Conservation (phyloP, 148 eudicot genomes). For the Hydrangea macrophylla region DNA sequence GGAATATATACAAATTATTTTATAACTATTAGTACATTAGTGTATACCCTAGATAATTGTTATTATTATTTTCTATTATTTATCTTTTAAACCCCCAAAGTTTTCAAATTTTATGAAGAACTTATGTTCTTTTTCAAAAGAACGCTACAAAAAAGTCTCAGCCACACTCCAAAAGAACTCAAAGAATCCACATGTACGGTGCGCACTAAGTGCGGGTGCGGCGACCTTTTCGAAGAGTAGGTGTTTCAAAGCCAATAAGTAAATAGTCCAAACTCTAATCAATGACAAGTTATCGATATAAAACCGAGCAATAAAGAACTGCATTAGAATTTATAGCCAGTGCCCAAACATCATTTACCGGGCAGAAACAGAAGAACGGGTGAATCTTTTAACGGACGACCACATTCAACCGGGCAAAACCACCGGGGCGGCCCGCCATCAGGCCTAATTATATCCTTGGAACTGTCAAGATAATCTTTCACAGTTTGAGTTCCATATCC, state of each 20-base stretch:
- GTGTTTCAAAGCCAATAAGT: constrained; percentile 2
- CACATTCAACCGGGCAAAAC: constrained; percentile 86
- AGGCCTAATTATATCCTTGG: constrained; percentile 57
- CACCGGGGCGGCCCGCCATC: constrained; percentile 95
- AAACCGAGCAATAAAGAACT: background rate
- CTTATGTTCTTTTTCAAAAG: too few relatives aligned
- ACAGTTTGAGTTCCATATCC: constrained; percentile 76
- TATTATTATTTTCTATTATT: too few relatives aligned
- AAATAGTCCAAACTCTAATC: background rate
- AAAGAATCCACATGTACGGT: too few relatives aligned
- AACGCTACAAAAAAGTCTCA: too few relatives aligned
- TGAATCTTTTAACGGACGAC: constrained; percentile 61
- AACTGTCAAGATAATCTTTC: constrained; percentile 80
- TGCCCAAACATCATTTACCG: constrained; percentile 41
- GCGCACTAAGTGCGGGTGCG: too few relatives aligned
- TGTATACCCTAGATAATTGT: too few relatives aligned
- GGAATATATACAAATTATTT: too few relatives aligned
- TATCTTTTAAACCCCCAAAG: too few relatives aligned
- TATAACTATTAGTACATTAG: too few relatives aligned
- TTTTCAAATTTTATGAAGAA: too few relatives aligned
- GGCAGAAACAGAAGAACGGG: constrained; percentile 91
- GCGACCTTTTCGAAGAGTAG: too few relatives aligned
- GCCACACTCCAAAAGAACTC: too few relatives aligned
- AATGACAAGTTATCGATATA: background rate
- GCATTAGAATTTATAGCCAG: background rate